Evolutionary conservation across 2,329 filamentous ascomycete species (phyloP), one percentile per base, ranked within the genome.

Genomic region (Herpotrichia juniperi): DNA sequence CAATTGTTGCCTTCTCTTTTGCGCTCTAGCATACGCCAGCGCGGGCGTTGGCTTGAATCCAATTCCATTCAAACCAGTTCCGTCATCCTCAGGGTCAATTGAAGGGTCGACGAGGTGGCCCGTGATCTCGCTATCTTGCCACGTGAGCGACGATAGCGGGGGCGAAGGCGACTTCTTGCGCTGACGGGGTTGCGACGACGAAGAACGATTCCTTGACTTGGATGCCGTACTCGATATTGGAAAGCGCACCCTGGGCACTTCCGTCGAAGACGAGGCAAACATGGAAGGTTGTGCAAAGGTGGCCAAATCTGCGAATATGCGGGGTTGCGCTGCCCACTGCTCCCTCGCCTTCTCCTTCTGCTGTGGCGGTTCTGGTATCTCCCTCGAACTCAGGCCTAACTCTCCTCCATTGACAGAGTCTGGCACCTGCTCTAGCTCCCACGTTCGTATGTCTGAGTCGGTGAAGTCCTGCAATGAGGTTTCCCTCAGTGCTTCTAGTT

Each of bases 41-140:
- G 83, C 81, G 14, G 84, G 78, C 1, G 84, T 87, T 3, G 85
- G 84, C 52, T 79, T 79, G 68, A 87, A 87, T 0, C 85, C 85
- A 50, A 87, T 79, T 1, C 85, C 85, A 60, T 87, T 87, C 56
- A 87, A 80, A 4, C 85, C 85, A 48, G 83, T 82, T 2, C 84
- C 84, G 64, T 87, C 85, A 62, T 87, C 84, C 32, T 79, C 80
- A 6, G 81, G 81, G 48, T 85, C 81, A 4, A 73, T 77, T 2
- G 79, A 61, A 2, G 71, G 77, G 46, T 82, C 77, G 17, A 73
- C 74, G 26, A 78, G 66, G 60, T 86, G 82, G 12, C 84, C 84
- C 4, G 84, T 87, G 62, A 87, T 87, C 63, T 87, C 85, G 31
- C 77, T 77, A 57, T 84, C 81, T 61, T 81, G 80, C 85, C 85